A percentile compares a stretch with the other conserved stretches of the same genome.
Conservation (phyloP, 2,329 filamentous ascomycete genomes). For the Penicillium decumbens region DNA sequence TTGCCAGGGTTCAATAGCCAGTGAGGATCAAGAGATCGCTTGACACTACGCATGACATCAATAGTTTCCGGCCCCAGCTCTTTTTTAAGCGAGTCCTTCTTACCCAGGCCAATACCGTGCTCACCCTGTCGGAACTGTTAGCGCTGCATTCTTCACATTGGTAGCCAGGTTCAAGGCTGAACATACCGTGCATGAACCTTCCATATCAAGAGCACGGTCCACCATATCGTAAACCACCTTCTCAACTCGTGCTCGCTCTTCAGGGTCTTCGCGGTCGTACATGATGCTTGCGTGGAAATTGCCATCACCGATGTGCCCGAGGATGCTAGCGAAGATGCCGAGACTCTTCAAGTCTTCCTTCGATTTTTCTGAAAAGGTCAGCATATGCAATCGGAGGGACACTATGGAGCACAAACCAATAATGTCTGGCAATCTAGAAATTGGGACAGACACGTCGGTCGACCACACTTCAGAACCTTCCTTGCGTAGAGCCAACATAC, state of each 20-base stretch:
- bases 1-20: slow-evolving; percentile 93
- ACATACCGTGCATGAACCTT: slow-evolving; percentile 72
- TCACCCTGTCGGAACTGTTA: slow-evolving; percentile 54
- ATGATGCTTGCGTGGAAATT: slow-evolving; percentile 95
- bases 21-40: slow-evolving; percentile 72
- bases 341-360: slow-evolving; percentile 86
- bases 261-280: slow-evolving; percentile 67
- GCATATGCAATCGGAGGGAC: background rate
- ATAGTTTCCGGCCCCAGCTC: slow-evolving; percentile 78
- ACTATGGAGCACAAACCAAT: slow-evolving; percentile 44
- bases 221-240: slow-evolving; percentile 86
- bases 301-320: slow-evolving; percentile 88
- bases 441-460: slow-evolving; percentile 58
- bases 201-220: slow-evolving; percentile 84
- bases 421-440: slow-evolving; percentile 59
- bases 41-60: slow-evolving; percentile 78
- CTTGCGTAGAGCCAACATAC: slow-evolving; percentile 54
- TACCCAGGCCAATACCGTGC: slow-evolving; percentile 79
- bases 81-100: slow-evolving; percentile 72
- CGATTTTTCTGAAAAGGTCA: slow-evolving; percentile 60
- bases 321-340: slow-evolving; percentile 77
- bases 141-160: background rate
- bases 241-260: slow-evolving; percentile 71
- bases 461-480: slow-evolving; percentile 58
- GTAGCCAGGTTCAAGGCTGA: background rate